Evolutionary conservation across 2,329 filamentous ascomycete genomes (phyloP), one percentile per base, ranked within the genome.

Genomic region (Anthostomella pinea): DNA sequence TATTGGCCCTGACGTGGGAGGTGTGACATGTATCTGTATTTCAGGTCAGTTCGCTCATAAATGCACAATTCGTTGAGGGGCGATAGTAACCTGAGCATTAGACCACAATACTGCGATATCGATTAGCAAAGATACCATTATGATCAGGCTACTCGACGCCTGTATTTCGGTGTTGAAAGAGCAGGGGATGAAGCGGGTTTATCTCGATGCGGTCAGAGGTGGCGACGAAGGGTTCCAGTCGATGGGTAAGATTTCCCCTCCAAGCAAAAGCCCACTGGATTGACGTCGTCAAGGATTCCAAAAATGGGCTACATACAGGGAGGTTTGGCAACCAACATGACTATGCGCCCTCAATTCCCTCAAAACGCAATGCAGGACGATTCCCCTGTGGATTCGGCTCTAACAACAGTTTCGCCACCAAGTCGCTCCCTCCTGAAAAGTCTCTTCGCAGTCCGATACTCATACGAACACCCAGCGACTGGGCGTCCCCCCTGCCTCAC

Each of bases 21-120:
- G 77, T 17, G 69, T 78, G 22, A 71, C 75, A n/a, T 81, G 77
- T 55, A 72, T 81, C 34, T 80, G 73, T 57, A 70, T 80, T 44
- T 61, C 65, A 52, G 72, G 77, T 77, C 55, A 42, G 72, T 66
- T 15, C 9, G 28, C 32, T 21, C 17, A 31, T 31, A 43, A 27
- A 17, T 19, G 19, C 21, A 24, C 33, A 20, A 5, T 20, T 29
- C 24, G 33, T 26, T 21, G 18, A 18, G 21, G 37, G 30, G 20
- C 10, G 35, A 35, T 15, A 23, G 24, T 53, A 23, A 54, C 38
- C 35, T n/a, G 30, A 22, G 33, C 11, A 33, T 36, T 35, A 74
- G 70, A 73, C 30, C 65, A 68, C 13, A 62, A 68, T 41, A 58
- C 63, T 3, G 62, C 64, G 11, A 62, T 65, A 47, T 60, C 63